Evolutionary conservation across 1,284 basidiomycete species (phyloP).

Genomic region (Porphyrellus sp.): DNA sequence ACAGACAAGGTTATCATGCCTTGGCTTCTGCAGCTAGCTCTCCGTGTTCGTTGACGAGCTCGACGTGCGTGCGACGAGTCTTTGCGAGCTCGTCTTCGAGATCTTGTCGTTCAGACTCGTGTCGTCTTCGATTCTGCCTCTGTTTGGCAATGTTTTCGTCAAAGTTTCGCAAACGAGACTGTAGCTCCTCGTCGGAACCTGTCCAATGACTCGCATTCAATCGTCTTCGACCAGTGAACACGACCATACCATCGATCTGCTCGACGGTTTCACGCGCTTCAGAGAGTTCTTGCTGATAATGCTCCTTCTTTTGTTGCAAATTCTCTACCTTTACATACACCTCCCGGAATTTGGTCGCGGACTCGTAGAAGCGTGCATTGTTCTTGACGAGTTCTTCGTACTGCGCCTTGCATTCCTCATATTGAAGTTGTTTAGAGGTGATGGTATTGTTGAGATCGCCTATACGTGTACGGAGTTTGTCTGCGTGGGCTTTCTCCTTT

Average conservation of each 20-base stretch:
- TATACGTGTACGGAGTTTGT: slow-evolving; percentile 75
- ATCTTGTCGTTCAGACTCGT: slow-evolving; percentile 55
- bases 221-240: too few species aligned
- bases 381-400: slow-evolving; percentile 67
- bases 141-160: slow-evolving; percentile 60
- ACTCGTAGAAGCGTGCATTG: slow-evolving; percentile 83
- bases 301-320: slow-evolving; percentile 62
- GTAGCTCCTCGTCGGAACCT: slow-evolving; percentile 81
- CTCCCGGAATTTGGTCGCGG: slow-evolving; percentile 82
- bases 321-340: slow-evolving; percentile 74
- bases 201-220: background rate
- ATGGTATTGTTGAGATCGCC: slow-evolving; percentile 62
- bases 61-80: slow-evolving; percentile 54
- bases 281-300: slow-evolving; percentile 53
- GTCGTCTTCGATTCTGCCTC: slow-evolving; percentile 46
- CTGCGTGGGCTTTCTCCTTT: slow-evolving; percentile 83
- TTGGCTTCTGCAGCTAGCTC: slow-evolving; percentile 63
- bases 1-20: slow-evolving; percentile 35
- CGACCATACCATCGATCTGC: slow-evolving; percentile 61
- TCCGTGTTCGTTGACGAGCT: slow-evolving; percentile 59
- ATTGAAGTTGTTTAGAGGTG: slow-evolving; percentile 69
- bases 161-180: slow-evolving; percentile 68
- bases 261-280: slow-evolving; percentile 69
- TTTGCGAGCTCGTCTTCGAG: slow-evolving; percentile 58
- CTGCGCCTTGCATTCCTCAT: slow-evolving; percentile 66